Evolutionary conservation across 352 stramenopile species (phyloP).

Genomic region (Globisporangium camurandrum): DNA sequence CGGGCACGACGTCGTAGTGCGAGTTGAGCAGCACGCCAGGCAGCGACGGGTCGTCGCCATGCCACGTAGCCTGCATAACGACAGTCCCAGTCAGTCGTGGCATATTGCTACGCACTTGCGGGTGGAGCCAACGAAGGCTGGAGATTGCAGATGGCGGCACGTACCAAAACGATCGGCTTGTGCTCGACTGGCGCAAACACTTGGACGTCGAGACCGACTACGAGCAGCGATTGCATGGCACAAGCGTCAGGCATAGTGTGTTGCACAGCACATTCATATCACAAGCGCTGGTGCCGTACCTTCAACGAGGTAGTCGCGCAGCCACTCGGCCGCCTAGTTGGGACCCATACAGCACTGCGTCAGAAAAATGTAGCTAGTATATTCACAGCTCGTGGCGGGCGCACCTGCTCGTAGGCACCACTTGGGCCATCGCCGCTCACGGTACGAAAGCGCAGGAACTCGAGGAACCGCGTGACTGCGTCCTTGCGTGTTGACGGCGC

Average conservation of each 20-base stretch:
- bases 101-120: not conserved
- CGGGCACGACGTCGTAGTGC: slow-evolving; percentile 95
- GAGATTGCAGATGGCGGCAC: not conserved
- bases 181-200: slow-evolving; percentile 47
- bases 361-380: too few relatives aligned
- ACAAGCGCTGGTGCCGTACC: slow-evolving; percentile 15
- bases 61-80: slow-evolving; percentile 45
- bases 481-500: slow-evolving; percentile 21
- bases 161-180: slow-evolving; percentile 89
- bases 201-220: slow-evolving; percentile 39
- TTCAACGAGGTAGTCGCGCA: slow-evolving; percentile 45
- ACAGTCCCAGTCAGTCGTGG: not conserved
- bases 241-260: not conserved
- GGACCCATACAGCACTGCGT: not conserved
- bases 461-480: slow-evolving; percentile 49
- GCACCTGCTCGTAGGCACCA: slow-evolving; percentile 55
- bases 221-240: not conserved
- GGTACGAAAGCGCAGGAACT: slow-evolving; percentile 70
- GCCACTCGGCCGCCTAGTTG: slow-evolving; percentile 41
- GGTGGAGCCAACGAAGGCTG: not conserved
- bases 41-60: slow-evolving; percentile 68
- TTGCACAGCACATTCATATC: not conserved
- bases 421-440: slow-evolving; percentile 65
- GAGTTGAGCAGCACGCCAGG: slow-evolving; percentile 88
- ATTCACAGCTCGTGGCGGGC: too few relatives aligned